These are phyloP conservation scores for Magnaporthiopsis poae DNA, from an alignment of 2,329 filamentous ascomycete species.

Conservation along the genomic window DNA sequence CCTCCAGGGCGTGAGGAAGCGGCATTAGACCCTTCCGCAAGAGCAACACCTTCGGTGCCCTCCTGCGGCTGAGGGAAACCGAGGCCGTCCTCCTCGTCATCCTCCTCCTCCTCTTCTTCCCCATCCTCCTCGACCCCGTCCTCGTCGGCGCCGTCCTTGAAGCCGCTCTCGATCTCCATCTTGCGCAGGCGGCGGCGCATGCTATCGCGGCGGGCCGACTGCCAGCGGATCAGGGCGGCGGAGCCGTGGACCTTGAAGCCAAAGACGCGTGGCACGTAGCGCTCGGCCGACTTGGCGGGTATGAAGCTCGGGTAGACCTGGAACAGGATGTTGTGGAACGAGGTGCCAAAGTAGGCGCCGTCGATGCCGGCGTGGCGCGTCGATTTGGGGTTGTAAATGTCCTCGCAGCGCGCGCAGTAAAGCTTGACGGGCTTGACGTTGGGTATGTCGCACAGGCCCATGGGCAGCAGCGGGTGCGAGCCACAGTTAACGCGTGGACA, in stretches of 20 bases:
- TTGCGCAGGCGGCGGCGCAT: conserved; percentile 68
- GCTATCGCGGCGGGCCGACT: conserved; percentile 68
- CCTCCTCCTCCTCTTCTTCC: conserved; percentile 31
- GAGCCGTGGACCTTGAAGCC: conserved; percentile 91
- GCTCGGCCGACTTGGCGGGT: conserved; percentile 71
- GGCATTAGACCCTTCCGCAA: background rate
- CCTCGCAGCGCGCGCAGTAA: conserved; percentile 94
- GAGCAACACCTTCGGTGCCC: background rate
- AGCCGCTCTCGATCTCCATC: conserved; percentile 68
- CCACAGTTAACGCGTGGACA: conserved; percentile 94
- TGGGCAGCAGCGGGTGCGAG: conserved; percentile 82
- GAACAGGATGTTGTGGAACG: conserved; percentile 98
- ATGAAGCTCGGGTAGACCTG: conserved; percentile 91
- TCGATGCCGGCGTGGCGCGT: conserved; percentile 91
- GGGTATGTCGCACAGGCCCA: conserved; percentile 84
- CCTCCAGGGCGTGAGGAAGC: background rate
- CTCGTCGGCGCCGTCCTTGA: conserved; percentile 57
- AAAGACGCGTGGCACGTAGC: conserved; percentile 81
- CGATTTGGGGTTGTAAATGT: conserved; percentile 97
- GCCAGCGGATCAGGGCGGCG: conserved; percentile 83
- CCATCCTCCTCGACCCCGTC: conserved; percentile 52
- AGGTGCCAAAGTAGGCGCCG: conserved; percentile 94
- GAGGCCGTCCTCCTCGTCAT: conserved; percentile 14
- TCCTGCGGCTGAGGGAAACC: conserved; percentile 1
- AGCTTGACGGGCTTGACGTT: conserved; percentile 88